Conservation (phyloP, 306 rosid genomes). For the Coriaria nepalensis region DNA sequence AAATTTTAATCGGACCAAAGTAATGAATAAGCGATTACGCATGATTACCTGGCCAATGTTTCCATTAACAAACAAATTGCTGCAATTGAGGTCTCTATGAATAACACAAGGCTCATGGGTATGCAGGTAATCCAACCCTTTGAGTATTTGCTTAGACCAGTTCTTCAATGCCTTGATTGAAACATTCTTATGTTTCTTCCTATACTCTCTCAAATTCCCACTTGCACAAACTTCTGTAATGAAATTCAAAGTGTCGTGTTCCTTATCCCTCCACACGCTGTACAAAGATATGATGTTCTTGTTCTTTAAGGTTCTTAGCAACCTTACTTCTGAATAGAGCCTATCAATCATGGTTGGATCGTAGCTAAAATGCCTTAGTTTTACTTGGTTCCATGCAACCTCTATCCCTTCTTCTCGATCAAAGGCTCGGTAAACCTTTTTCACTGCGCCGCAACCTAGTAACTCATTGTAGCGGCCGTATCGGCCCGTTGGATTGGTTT, state of each 20-base stretch:
- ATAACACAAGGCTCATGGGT: conserved; percentile 70
- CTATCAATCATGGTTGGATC: conserved; percentile 64
- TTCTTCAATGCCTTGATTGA: conserved; percentile 78
- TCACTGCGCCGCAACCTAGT: conserved; percentile 65
- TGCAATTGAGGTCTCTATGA: conserved; percentile 96
- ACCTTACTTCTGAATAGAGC: conserved; percentile 65
- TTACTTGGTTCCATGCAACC: conserved; percentile 96
- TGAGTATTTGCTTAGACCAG: conserved; percentile 69
- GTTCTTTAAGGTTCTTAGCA: conserved; percentile 42
- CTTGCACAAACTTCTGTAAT: conserved; percentile 89
- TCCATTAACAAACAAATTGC: conserved; percentile 88
- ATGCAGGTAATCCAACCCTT: conserved; percentile 78
- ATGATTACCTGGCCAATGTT: conserved; percentile 60
- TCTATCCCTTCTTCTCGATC: conserved; percentile 92
- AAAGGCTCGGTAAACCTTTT: conserved; percentile 78
- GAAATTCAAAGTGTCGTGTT: conserved; percentile 38
- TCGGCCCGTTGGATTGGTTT: conserved; percentile 49
- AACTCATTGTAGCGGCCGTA: conserved; percentile 71
- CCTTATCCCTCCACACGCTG: conserved; percentile 52
- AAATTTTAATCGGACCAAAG: not conserved
- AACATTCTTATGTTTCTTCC: conserved; percentile 72
- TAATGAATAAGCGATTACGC: not conserved
- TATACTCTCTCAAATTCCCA: conserved; percentile 81
- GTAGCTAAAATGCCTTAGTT: conserved; percentile 41
- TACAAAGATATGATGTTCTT: conserved; percentile 57